phyloP scores from a whole-genome alignment of 2,329 filamentous ascomycete species.

The Sordariomycetes sp. region DNA sequence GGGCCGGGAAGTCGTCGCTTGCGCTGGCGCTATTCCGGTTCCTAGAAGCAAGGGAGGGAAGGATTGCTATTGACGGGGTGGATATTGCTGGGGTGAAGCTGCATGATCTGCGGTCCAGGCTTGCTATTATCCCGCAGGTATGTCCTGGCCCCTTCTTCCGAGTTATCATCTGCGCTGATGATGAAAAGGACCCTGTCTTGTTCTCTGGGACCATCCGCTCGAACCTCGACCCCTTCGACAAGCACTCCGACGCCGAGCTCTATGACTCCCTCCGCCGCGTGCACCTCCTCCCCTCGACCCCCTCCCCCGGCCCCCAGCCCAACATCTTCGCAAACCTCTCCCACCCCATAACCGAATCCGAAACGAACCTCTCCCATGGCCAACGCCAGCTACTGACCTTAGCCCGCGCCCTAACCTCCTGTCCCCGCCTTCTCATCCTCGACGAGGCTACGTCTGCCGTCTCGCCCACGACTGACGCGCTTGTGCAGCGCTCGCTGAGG shows the following conservation, averaged over 20 bases:
- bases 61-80: conserved; percentile 56
- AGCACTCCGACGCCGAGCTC: conserved; percentile 56
- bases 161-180: not conserved
- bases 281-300: conserved; percentile 28
- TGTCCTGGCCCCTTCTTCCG: conserved; percentile 2
- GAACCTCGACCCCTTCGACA: conserved; percentile 66
- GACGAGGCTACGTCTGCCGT: conserved; percentile 72
- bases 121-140: conserved; percentile 65
- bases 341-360: conserved; percentile 56
- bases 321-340: conserved; percentile 53
- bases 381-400: conserved; percentile 67
- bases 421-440: conserved; percentile 65
- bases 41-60: conserved; percentile 53
- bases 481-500: conserved; percentile 62
- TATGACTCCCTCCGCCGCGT: conserved; percentile 57
- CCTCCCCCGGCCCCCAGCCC: conserved; percentile 6
- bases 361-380: conserved; percentile 62
- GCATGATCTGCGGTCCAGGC: conserved; percentile 54
- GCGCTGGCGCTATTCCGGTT: conserved; percentile 72
- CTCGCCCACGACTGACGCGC: conserved; percentile 61
- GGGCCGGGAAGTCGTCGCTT: conserved; percentile 64
- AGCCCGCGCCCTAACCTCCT: conserved; percentile 57
- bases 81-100: conserved; percentile 63
- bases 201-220: conserved; percentile 67
- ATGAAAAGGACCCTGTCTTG: conserved; percentile 49